Evolutionary conservation across 1,284 basidiomycete genomes (phyloP).

Genomic region (Schizopora paradoxa): DNA sequence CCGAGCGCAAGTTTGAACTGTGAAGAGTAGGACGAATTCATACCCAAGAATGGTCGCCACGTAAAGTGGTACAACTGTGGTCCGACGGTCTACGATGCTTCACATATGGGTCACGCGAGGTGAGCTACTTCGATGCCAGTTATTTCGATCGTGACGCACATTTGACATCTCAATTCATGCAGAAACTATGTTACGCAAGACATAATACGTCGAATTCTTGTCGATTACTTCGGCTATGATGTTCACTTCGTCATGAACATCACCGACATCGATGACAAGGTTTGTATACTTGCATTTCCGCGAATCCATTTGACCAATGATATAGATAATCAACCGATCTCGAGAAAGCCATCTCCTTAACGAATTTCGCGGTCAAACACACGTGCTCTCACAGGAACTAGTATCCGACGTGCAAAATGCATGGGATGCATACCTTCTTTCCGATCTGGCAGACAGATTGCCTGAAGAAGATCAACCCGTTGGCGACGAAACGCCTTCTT

Average conservation of each 20-base stretch:
- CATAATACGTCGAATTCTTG: constrained; percentile 86
- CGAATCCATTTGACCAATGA: constrained; percentile 16
- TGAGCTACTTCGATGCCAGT: constrained; percentile 32
- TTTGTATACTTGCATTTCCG: constrained; percentile 31
- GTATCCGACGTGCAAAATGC: constrained; percentile 56
- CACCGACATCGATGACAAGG: constrained; percentile 99
- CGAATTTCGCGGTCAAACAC: constrained; percentile 52
- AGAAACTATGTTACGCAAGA: constrained; percentile 99
- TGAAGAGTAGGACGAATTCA: constrained; percentile 65
- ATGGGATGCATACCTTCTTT: constrained; percentile 61
- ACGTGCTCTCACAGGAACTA: constrained; percentile 53
- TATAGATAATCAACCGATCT: constrained; percentile 85
- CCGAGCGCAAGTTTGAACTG: constrained; percentile 15
- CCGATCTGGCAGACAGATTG: constrained; percentile 56
- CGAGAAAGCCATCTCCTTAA: constrained; percentile 82
- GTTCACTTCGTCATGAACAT: constrained; percentile 99
- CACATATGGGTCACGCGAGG: constrained; percentile 99
- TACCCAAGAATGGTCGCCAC: constrained; percentile 74
- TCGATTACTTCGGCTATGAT: constrained; percentile 96
- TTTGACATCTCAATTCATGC: constrained; percentile 19
- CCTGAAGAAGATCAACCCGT: constrained; percentile 41
- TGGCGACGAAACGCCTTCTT: constrained; percentile 42
- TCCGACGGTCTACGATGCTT: constrained; percentile 98
- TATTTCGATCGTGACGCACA: constrained; percentile 12
- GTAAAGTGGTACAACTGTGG: constrained; percentile 99